These are phyloP conservation scores for Helenozyma baotianmanensis DNA, from an alignment of 805 yeast genomes.

Conservation along the genomic window DNA sequence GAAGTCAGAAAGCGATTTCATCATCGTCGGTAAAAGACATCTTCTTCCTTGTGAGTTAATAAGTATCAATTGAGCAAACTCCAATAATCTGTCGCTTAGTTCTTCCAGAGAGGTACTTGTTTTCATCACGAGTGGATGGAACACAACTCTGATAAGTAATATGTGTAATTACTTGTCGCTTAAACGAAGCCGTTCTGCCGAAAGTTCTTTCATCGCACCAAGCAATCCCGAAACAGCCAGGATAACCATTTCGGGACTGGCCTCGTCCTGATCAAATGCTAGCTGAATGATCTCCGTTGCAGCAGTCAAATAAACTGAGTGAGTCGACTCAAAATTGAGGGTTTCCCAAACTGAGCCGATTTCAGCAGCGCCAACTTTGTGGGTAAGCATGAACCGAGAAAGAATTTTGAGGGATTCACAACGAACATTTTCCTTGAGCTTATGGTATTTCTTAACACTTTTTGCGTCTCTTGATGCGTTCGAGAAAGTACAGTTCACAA, in stretches of 20 bases:
- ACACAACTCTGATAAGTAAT: conserved; percentile 46
- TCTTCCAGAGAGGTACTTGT: conserved; percentile 26
- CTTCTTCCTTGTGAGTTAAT: conserved; percentile 57
- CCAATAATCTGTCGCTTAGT: conserved; percentile 22
- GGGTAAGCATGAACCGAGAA: conserved; percentile 10
- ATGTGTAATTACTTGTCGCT: conserved; percentile 64
- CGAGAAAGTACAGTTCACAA: conserved; percentile 17
- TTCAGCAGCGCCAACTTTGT: conserved; percentile 1
- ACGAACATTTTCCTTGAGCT: conserved; percentile 35
- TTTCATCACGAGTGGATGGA: conserved; percentile 38
- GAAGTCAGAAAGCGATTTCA: conserved; percentile 42
- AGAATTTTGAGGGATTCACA: conserved; percentile 24
- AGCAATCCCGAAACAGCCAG: conserved; percentile 28
- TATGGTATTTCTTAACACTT: conserved; percentile 34
- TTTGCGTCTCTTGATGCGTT: conserved; percentile 19
- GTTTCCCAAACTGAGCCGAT: conserved; percentile 1
- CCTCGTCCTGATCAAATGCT: conserved; percentile 8
- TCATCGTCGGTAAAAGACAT: conserved; percentile 58
- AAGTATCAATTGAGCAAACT: conserved; percentile 42
- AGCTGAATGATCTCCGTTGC: conserved; percentile 17
- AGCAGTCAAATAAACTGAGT: conserved; percentile 22
- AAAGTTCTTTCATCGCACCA: conserved; percentile 55
- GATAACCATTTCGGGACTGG: conserved; percentile 4
- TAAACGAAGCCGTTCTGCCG: conserved; percentile 55
- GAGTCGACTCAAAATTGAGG: conserved; percentile 18